phyloP scores from a whole-genome alignment of 306 rosid genomes.

The Morella rubra region DNA sequence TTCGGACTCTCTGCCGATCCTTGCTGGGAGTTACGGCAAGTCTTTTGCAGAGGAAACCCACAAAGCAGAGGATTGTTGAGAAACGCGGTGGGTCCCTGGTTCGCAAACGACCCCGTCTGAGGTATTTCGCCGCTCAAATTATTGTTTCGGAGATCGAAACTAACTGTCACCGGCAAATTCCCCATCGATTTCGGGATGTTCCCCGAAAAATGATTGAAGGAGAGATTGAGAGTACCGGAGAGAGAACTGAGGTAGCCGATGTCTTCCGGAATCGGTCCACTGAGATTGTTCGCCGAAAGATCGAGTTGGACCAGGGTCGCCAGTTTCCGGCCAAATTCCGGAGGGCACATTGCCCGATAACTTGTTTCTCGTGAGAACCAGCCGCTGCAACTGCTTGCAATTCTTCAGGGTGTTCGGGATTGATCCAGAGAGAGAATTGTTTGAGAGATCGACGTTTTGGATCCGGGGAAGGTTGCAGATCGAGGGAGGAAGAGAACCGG shows the following conservation, averaged over 20 bases:
- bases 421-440: slow-evolving; percentile 65
- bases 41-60: slow-evolving; percentile 82
- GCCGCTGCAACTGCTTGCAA: slow-evolving; percentile 69
- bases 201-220: slow-evolving; percentile 78
- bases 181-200: slow-evolving; percentile 68
- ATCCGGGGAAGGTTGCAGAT: slow-evolving; percentile 67
- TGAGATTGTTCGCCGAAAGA: slow-evolving; percentile 63
- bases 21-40: slow-evolving; percentile 45
- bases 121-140: slow-evolving; percentile 87
- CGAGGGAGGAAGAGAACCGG: slow-evolving; percentile 69
- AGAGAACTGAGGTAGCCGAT: slow-evolving; percentile 62
- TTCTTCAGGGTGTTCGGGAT: slow-evolving; percentile 44
- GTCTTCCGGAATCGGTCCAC: slow-evolving; percentile 63
- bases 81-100: slow-evolving; percentile 95
- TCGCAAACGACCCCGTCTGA: slow-evolving; percentile 84
- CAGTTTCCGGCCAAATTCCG: slow-evolving; percentile 58
- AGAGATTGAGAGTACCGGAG: slow-evolving; percentile 82
- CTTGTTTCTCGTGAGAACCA: slow-evolving; percentile 63
- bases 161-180: slow-evolving; percentile 68
- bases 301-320: slow-evolving; percentile 60
- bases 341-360: slow-evolving; percentile 63
- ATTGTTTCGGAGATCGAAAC: slow-evolving; percentile 78
- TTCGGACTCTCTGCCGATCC: slow-evolving; percentile 43
- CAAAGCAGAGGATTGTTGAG: slow-evolving; percentile 72
- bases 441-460: slow-evolving; percentile 86